Evolutionary conservation across 148 eudicot genomes (phyloP), one percentile per base, ranked within the genome.

Genomic region (Camellia granthamiana): DNA sequence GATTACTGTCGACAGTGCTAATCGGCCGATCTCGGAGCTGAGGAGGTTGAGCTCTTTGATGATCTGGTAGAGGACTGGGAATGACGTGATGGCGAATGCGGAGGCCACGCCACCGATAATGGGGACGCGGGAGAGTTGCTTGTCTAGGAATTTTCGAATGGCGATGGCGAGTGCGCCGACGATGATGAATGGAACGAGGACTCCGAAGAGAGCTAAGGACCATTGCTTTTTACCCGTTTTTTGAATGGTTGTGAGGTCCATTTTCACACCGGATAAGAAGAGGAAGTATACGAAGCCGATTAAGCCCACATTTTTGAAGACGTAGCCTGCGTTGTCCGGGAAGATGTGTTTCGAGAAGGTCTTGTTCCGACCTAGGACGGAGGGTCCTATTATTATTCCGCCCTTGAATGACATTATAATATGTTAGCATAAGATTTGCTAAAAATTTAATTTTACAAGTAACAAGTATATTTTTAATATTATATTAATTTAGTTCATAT

Each of bases 371-470:
- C 97, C 88, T 76, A 96, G 79, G 14, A 86, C 82, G 0, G 99
- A 93, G 21, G 98, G 99, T 19, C 99, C 99, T 0, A 96, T 76
- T 54, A 93, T 79, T 60, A 96, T 85, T 5, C 99, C 99, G 5
- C 97, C 99, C 98, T 95, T 71, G 12, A 72, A 7, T 63, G 51
- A 13, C 9, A 13, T 14, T 4, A 41, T 0, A 44, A 30, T 38
- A 68, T 68, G 44, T 12, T 41, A 68, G 7, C 49, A n/a, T 4
- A 21, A 64, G 68, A 71, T 47, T 46, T 0, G 4, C 8, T 46
- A 18, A 49, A 54, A 19, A 71, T 44, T 30, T 30, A 30, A 30
- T 30, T 30, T 30, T 30, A 30, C 38, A 30, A 30, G 38, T 30
- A 30, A 30, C 38, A 30, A 30, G 38, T 30, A 30, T 30, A 30